Conservation (phyloP, 306 rosid species). For the Parietaria judaica region DNA sequence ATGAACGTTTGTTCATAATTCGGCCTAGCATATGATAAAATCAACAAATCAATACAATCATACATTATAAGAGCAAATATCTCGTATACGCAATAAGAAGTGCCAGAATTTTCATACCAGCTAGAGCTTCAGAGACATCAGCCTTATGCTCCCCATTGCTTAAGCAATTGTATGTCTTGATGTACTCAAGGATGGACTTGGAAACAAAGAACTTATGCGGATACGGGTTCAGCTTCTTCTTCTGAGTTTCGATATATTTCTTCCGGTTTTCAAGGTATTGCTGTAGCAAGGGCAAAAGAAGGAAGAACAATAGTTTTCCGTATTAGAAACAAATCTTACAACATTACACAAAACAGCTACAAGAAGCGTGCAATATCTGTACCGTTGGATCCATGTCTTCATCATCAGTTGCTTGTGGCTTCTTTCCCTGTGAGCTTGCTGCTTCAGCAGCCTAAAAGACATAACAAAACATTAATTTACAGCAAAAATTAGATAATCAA, state of each 20-base stretch:
- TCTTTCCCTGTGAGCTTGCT: constrained; percentile 40
- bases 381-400: constrained; percentile 95
- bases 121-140: constrained; percentile 49
- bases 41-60: neutral
- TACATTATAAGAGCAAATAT: neutral
- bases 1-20: constrained; percentile 60
- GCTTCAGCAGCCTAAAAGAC: constrained; percentile 48
- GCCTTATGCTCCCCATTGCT: constrained; percentile 68
- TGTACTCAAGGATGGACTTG: constrained; percentile 40
- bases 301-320: neutral
- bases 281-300: constrained; percentile 30
- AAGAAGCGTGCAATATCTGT: constrained; percentile 1
- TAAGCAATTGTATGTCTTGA: constrained; percentile 37
- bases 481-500: constrained; percentile 4
- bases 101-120: constrained; percentile 37
- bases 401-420: constrained; percentile 46
- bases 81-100: neutral
- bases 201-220: constrained; percentile 77
- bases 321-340: neutral
- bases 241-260: constrained; percentile 49
- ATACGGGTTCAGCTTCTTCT: constrained; percentile 51
- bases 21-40: constrained; percentile 26
- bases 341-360: neutral
- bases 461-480: neutral
- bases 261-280: constrained; percentile 81